phyloP scores from a whole-genome alignment of 2,329 filamentous ascomycete genomes.

The Lecanicillium sp. region DNA sequence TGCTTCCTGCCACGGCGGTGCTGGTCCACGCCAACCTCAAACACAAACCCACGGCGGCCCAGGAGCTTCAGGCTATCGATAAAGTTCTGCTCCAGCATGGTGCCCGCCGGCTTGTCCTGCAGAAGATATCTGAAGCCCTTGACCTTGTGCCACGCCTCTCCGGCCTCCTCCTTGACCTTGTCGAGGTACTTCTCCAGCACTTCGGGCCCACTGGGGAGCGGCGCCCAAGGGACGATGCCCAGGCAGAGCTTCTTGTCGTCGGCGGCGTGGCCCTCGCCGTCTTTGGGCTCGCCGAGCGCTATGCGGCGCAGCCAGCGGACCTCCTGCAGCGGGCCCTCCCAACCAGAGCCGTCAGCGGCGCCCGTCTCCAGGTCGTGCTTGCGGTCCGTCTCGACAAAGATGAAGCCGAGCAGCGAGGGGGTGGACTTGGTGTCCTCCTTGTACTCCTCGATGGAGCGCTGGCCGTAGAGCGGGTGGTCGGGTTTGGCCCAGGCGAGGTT shows the following conservation, averaged over 20 bases:
- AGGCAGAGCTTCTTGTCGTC: constrained; percentile 48
- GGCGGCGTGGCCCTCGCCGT: constrained; percentile 51
- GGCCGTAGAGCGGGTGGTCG: constrained; percentile 52
- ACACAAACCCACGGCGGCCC: constrained; percentile 57
- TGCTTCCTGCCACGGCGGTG: constrained; percentile 69
- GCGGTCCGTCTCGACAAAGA: constrained; percentile 81
- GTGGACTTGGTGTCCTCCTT: constrained; percentile 36
- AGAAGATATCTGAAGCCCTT: constrained; percentile 79
- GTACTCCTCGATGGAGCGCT: constrained; percentile 62
- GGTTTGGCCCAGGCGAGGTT: constrained; percentile 65
- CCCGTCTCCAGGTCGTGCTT: constrained; percentile 50
- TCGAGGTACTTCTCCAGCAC: constrained; percentile 61
- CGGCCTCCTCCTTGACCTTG: constrained; percentile 54
- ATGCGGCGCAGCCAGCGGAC: constrained; percentile 63
- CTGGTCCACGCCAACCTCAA: constrained; percentile 81
- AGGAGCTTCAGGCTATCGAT: constrained; percentile 61
- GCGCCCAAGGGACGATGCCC: constrained; percentile 81
- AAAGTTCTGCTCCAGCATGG: constrained; percentile 58
- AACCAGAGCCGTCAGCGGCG: constrained; percentile 47
- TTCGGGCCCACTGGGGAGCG: constrained; percentile 58
- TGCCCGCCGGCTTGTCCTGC: constrained; percentile 66
- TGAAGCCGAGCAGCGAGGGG: constrained; percentile 56
- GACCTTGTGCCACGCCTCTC: constrained; percentile 59
- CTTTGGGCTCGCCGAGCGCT: constrained; percentile 50
- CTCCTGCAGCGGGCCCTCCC: constrained; percentile 64